These are phyloP conservation scores for Houttuynia cordata DNA, from an alignment of 164 flowering plant genomes.

Conservation along the genomic window DNA sequence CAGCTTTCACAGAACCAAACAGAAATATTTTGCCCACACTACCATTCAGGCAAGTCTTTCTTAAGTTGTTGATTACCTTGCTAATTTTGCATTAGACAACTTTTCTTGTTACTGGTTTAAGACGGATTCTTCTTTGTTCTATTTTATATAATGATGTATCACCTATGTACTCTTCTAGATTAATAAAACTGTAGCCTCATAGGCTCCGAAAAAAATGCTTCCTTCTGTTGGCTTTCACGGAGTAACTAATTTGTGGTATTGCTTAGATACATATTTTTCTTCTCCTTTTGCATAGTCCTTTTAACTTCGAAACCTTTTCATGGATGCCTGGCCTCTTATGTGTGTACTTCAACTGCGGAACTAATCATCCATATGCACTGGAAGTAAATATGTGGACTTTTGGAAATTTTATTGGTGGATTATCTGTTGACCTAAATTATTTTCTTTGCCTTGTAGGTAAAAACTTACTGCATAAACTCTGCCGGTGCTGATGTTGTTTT, in stretches of 20 bases:
- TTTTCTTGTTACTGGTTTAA: too few species aligned
- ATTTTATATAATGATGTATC: too few species aligned
- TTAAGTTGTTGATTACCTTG: too few species aligned
- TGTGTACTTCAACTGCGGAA: too few species aligned
- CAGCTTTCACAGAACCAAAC: conserved; percentile 51
- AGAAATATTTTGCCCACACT: conserved; percentile 59
- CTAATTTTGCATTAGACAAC: too few species aligned
- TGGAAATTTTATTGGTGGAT: background rate
- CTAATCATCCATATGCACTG: background rate
- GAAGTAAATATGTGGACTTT: background rate
- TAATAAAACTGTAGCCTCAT: too few species aligned
- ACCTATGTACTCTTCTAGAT: too few species aligned
- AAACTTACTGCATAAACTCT: conserved; percentile 37
- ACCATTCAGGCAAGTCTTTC: conserved; percentile 67
- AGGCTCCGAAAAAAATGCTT: too few species aligned
- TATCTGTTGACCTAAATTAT: background rate
- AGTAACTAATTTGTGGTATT: background rate
- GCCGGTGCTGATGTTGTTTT: conserved; percentile 70
- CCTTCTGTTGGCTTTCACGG: background rate
- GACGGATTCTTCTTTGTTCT: too few species aligned
- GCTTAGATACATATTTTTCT: background rate
- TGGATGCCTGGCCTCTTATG: background rate
- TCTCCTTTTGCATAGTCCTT: background rate
- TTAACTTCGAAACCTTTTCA: background rate
- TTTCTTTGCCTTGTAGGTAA: conserved; percentile 28